Conservation (phyloP, 495 filamentous ascomycete species). For the Neurospora tetraspora region DNA sequence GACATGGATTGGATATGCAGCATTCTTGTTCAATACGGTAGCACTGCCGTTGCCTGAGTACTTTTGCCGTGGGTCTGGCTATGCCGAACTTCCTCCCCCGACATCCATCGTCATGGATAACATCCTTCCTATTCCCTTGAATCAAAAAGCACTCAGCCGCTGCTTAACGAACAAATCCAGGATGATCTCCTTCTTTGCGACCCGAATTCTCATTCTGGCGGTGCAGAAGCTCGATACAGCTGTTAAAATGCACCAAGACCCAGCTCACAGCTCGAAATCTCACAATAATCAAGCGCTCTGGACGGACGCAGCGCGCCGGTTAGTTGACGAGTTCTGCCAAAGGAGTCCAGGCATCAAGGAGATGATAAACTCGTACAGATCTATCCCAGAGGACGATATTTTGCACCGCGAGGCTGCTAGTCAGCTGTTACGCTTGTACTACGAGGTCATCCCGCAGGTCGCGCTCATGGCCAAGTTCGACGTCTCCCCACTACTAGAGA, state of each 20-base stretch:
- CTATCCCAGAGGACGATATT: slow-evolving; percentile 53
- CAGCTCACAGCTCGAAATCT: slow-evolving; percentile 15
- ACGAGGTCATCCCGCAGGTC: slow-evolving; percentile 67
- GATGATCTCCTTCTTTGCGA: slow-evolving; percentile 72
- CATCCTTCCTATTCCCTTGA: slow-evolving; percentile 76
- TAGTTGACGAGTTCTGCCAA: slow-evolving; percentile 65
- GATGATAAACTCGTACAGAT: slow-evolving; percentile 57
- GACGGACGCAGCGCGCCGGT: slow-evolving; percentile 51
- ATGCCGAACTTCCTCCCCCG: slow-evolving; percentile 60
- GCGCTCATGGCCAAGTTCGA: slow-evolving; percentile 80
- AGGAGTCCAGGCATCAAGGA: slow-evolving; percentile 72
- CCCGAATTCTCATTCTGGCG: slow-evolving; percentile 64
- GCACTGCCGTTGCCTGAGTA: slow-evolving; percentile 59
- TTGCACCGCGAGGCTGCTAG: slow-evolving; percentile 70
- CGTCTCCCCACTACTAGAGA: slow-evolving; percentile 62
- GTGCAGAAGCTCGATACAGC: slow-evolving; percentile 65
- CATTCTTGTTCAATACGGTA: slow-evolving; percentile 72
- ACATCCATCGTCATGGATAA: slow-evolving; percentile 68
- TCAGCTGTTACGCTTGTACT: slow-evolving; percentile 67
- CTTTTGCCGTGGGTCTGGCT: slow-evolving; percentile 47
- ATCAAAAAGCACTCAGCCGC: slow-evolving; percentile 60
- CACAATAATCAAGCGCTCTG: slow-evolving; percentile 40
- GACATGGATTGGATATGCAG: slow-evolving; percentile 89
- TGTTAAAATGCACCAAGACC: slow-evolving; percentile 42
- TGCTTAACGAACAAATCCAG: slow-evolving; percentile 67